phyloP scores from a whole-genome alignment of 1,284 basidiomycete genomes.

The Marasmius oreades region DNA sequence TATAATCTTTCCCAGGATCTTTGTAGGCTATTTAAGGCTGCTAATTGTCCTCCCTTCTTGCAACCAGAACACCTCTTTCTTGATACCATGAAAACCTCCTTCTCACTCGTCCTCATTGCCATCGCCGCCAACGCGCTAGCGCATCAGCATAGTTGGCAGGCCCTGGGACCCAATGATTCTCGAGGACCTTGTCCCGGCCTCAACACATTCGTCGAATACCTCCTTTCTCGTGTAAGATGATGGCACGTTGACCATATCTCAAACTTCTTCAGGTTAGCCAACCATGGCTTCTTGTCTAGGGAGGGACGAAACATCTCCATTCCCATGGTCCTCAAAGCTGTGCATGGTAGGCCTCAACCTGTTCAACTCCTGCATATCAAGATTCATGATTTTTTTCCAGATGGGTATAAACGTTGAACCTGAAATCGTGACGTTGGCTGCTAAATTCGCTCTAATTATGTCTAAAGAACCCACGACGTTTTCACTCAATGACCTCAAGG shows the following conservation, averaged over 20 bases:
- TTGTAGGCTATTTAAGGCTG: background rate
- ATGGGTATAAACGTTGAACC: slow-evolving; percentile 6
- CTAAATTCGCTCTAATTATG: slow-evolving; percentile 15
- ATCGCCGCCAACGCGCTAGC: background rate
- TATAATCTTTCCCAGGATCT: too few species aligned
- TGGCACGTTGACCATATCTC: background rate
- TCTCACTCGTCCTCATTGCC: background rate
- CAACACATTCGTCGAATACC: slow-evolving; percentile 10
- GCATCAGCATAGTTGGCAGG: background rate
- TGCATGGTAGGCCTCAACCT: slow-evolving; percentile 4
- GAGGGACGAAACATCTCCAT: slow-evolving; percentile 18
- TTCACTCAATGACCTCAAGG: slow-evolving; percentile 12
- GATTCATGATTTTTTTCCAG: background rate
- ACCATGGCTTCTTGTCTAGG: slow-evolving; percentile 20
- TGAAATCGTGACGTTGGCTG: slow-evolving; percentile 8
- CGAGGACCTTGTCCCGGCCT: slow-evolving; percentile 18
- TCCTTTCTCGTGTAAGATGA: background rate
- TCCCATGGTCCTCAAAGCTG: slow-evolving; percentile 12
- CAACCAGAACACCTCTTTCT: background rate
- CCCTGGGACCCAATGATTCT: slow-evolving; percentile 8
- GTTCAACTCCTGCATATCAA: background rate
- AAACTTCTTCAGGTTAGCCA: slow-evolving; percentile 15
- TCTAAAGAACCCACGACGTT: slow-evolving; percentile 9
- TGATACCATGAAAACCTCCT: background rate
- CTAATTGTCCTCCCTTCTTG: background rate